Evolutionary conservation across 2,329 filamentous ascomycete species (phyloP).

Genomic region (Apiospora malaysiana): DNA sequence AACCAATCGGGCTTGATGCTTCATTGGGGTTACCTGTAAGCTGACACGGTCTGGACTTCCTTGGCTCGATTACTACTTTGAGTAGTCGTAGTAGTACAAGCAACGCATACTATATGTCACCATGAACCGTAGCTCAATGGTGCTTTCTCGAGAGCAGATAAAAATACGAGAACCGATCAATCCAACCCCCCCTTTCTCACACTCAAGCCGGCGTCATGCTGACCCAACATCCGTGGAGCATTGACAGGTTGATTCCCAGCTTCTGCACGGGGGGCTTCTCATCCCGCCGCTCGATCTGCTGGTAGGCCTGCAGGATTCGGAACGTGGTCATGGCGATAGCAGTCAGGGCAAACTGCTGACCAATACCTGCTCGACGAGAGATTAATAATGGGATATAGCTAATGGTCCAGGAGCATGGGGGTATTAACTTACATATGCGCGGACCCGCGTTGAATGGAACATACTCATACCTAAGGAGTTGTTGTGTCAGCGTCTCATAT

Average conservation of each 20-base stretch:
- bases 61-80: no score
- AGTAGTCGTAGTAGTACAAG: no score
- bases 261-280: constrained; percentile 35
- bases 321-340: constrained; percentile 39
- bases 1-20: no score
- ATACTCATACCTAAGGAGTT: constrained; percentile 38
- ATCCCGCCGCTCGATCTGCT: constrained; percentile 35
- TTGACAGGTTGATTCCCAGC: constrained; percentile 36
- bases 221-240: constrained; percentile 39
- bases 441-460: constrained; percentile 47
- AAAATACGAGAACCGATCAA: neutral
- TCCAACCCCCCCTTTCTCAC: neutral
- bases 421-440: constrained; percentile 39
- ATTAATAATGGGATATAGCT: neutral
- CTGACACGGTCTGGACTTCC: no score
- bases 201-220: constrained; percentile 32
- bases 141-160: no score
- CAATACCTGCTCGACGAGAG: constrained; percentile 31
- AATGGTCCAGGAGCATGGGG: no score
- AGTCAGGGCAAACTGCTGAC: constrained; percentile 44
- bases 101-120: no score
- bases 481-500: no score
- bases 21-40: no score
- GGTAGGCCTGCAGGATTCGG: constrained; percentile 38
- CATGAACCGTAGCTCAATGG: no score